Percentiles rank a stretch among this genome's conserved stretches.
Evolutionary conservation across 2,329 filamentous ascomycete genomes (phyloP).

Genomic region (Aspergillus caelatus): DNA sequence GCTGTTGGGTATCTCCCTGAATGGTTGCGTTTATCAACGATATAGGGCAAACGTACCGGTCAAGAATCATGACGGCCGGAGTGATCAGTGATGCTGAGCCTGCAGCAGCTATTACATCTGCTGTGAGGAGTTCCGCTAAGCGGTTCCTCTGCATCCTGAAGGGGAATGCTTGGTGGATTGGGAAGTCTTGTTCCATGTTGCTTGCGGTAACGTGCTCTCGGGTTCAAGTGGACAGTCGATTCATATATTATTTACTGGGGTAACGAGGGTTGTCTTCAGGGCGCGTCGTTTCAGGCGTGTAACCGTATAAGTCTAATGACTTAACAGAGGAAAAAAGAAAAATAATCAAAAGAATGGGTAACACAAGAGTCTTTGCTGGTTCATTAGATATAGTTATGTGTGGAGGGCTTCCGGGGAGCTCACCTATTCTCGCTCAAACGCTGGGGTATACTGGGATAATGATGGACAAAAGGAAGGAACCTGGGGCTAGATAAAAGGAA

Average conservation of each 20-base stretch:
- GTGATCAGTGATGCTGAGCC: constrained; percentile 73
- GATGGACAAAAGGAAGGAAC: constrained; percentile 10
- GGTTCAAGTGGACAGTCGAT: not conserved
- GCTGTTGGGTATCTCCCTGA: not conserved
- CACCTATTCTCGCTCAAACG: constrained; percentile 8
- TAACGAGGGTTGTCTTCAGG: not conserved
- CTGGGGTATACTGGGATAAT: constrained; percentile 3
- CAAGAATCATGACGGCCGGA: constrained; percentile 80
- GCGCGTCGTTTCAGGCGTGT: not conserved
- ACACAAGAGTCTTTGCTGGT: not conserved
- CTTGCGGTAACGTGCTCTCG: not conserved
- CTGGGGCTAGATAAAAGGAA: constrained; percentile 6
- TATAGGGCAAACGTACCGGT: constrained; percentile 59
- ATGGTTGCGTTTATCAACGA: not conserved
- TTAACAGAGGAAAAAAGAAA: constrained; percentile 6
- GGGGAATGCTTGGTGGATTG: constrained; percentile 26
- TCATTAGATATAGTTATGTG: not conserved
- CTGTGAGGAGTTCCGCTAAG: constrained; percentile 52
- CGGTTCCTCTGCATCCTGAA: constrained; percentile 37
- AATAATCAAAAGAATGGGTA: constrained; percentile 7
- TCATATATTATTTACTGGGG: not conserved
- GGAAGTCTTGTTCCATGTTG: constrained; percentile 32
- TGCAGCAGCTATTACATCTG: constrained; percentile 68
- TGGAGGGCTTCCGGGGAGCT: not conserved
- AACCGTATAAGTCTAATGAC: not conserved